Evolutionary conservation across 768 basidiomycete species (phyloP), one percentile per base, ranked within the genome.

Genomic region (Mycena crocata): DNA sequence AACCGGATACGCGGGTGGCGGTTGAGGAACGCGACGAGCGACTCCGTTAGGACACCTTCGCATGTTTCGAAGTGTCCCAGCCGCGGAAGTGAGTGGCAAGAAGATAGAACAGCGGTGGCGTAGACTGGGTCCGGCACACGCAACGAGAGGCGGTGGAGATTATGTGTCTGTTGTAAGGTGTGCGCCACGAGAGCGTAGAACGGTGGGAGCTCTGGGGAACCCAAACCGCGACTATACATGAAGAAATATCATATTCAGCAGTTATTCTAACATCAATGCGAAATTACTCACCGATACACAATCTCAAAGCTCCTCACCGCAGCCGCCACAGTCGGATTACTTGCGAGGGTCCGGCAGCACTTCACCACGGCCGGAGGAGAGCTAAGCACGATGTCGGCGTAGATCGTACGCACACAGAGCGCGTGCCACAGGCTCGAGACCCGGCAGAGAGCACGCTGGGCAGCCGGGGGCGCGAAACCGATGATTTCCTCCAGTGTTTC

Each of bases 11-110:
- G 71, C 4, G 75, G 77, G 61, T 82, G 81, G 31, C 73, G 76
- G 49, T 79, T 77, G 50, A 82, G 72, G 62, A 82, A 82, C 12
- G 67, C 37, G 57, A 79, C 72, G 40, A 82, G 73, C 1, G 72
- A 62, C 30, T 56, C 45, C 3, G 76, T 78, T 45, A 80, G 77
- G 26, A 76, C 72, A 28, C 81, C 75, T 49, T 75, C 73, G 62
- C 79, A 82, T n/a, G n/a, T n/a, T 64, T 81, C 78, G 67, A 83
- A 81, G 49, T 78, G 78, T 30, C 64, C 68, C 21, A 83, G 76
- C 1, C 62, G 62, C 24, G 75, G 78, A 32, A 82, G 75, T n/a
- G n/a, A n/a, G 13, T 54, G 49, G 64, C 63, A 68, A 44, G 65
- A 54, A 24, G 64, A 64, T 51, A 78, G 73, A n/a, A n/a, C n/a